A percentile compares a stretch with the other conserved stretches of the same genome.
Conservation (phyloP, 345 rosid species). For the Lepidium sativum region DNA sequence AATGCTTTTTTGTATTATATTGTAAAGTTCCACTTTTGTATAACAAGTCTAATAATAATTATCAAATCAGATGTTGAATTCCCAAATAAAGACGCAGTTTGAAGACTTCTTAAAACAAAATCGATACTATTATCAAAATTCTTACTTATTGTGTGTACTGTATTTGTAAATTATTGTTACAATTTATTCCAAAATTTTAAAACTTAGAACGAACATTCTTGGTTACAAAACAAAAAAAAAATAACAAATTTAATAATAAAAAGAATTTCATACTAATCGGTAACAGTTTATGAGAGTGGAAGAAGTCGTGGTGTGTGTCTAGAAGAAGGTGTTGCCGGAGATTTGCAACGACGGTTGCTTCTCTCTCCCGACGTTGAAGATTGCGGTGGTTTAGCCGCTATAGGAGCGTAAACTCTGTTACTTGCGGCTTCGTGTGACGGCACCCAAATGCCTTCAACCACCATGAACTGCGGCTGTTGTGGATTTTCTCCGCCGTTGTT, state of each 20-base stretch:
- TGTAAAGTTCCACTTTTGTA: background rate
- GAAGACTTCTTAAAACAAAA: no score
- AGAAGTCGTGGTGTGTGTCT: conserved; percentile 44
- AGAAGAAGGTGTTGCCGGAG: conserved; percentile 64
- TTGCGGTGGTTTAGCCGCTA: conserved; percentile 31
- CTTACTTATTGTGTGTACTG: background rate
- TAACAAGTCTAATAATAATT: background rate
- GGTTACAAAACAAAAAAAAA: background rate
- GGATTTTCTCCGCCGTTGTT: conserved; percentile 22
- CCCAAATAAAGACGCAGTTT: no score
- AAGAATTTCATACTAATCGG: background rate
- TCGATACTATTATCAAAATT: background rate
- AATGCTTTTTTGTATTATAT: background rate
- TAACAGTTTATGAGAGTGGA: conserved; percentile 17
- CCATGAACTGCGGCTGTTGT: conserved; percentile 68
- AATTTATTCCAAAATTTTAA: conserved; percentile 6
- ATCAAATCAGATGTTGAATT: background rate
- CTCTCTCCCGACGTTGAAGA: conserved; percentile 41
- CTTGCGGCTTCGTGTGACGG: conserved; percentile 35
- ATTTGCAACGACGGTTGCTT: conserved; percentile 38
- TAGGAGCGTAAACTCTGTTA: conserved; percentile 45
- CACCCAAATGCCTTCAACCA: conserved; percentile 84
- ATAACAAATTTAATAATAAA: background rate
- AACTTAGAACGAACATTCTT: background rate
- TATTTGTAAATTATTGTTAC: background rate